These are phyloP conservation scores for Xanthoparmelia taractica DNA, from an alignment of 495 filamentous ascomycete species.

Conservation along the genomic window DNA sequence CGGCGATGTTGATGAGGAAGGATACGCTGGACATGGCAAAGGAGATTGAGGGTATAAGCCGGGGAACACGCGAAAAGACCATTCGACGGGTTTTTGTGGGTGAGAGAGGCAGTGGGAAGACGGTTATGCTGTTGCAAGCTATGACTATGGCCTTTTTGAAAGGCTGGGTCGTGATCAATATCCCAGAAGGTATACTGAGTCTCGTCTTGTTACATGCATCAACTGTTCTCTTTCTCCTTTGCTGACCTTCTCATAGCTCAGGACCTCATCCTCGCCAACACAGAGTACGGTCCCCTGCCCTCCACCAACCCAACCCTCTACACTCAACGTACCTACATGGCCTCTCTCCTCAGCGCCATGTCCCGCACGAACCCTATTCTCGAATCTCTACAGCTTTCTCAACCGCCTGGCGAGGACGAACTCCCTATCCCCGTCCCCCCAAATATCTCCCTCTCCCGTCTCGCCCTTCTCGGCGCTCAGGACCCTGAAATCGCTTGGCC, in stretches of 20 bases:
- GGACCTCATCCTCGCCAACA: constrained; percentile 69
- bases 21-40: constrained; percentile 65
- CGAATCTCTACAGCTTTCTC: constrained; percentile 46
- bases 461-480: constrained; percentile 60
- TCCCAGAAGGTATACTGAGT: constrained; percentile 70
- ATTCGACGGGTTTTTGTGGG: constrained; percentile 66
- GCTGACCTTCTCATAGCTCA: constrained; percentile 47
- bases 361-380: constrained; percentile 66
- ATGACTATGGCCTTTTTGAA: constrained; percentile 75
- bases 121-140: constrained; percentile 73
- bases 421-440: constrained; percentile 49
- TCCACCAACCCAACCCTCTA: constrained; percentile 53
- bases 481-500: constrained; percentile 72
- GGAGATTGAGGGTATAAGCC: constrained; percentile 47
- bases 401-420: constrained; percentile 44
- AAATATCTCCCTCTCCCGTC: constrained; percentile 56
- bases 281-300: constrained; percentile 67
- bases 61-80: constrained; percentile 39
- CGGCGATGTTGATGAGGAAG: constrained; percentile 62
- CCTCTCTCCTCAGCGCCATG: constrained; percentile 63
- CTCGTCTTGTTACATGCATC: neutral
- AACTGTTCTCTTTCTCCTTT: too few relatives aligned
- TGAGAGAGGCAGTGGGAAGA: constrained; percentile 71
- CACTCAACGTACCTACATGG: constrained; percentile 66
- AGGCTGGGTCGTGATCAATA: constrained; percentile 78